Evolutionary conservation across 768 basidiomycete species (phyloP).

Genomic region (Leccinum uliginosum): DNA sequence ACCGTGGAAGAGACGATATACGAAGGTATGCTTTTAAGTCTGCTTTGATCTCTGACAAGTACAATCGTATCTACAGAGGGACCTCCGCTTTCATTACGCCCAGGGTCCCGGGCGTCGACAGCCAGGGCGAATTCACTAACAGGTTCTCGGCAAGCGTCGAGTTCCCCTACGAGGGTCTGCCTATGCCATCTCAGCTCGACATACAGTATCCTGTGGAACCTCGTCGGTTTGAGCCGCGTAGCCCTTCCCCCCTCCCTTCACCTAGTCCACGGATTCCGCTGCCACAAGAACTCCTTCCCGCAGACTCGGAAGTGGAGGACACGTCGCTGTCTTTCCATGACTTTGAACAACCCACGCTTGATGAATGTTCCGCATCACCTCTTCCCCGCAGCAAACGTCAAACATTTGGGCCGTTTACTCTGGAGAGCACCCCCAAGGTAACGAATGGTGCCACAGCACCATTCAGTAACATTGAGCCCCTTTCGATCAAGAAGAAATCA

Average conservation of each 20-base stretch:
- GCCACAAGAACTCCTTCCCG: conserved; percentile 35
- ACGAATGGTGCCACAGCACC: conserved; percentile 32
- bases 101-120: conserved; percentile 50
- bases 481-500: conserved; percentile 83
- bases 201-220: conserved; percentile 51
- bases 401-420: conserved; percentile 52
- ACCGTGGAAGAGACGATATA: conserved; percentile 67
- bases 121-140: conserved; percentile 39
- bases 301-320: conserved; percentile 43
- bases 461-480: conserved; percentile 56
- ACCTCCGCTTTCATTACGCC: conserved; percentile 50
- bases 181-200: conserved; percentile 36
- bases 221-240: conserved; percentile 70
- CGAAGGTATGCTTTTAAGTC: conserved; percentile 50
- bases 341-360: conserved; percentile 24
- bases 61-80: conserved; percentile 42
- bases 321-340: conserved; percentile 33
- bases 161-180: conserved; percentile 32
- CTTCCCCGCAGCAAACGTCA: conserved; percentile 73
- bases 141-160: conserved; percentile 45
- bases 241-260: conserved; percentile 64
- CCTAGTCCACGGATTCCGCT: conserved; percentile 33
- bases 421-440: conserved; percentile 53
- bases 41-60: conserved; percentile 4
- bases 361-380: conserved; percentile 38